Conservation (phyloP, 371 early-diverging fungal genomes). For the Chytridium lagenaria region DNA sequence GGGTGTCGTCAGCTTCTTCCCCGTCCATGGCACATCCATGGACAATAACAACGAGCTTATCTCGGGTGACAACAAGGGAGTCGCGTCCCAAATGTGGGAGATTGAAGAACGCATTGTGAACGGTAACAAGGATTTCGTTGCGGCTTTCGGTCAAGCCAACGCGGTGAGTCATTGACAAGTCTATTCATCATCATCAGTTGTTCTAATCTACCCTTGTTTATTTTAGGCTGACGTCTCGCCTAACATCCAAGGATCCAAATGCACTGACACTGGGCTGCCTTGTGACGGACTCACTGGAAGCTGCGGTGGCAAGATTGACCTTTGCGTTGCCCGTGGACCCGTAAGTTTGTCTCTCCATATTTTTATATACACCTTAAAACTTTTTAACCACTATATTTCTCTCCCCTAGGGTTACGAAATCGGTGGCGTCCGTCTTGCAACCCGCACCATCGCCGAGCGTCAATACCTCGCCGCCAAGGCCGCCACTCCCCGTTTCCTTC, state of each 20-base stretch:
- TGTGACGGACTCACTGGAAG: slow-evolving; percentile 63
- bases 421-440: slow-evolving; percentile 47
- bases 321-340: slow-evolving; percentile 51
- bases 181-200: background rate
- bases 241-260: slow-evolving; percentile 62
- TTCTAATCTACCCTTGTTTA: background rate
- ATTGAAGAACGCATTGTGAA: slow-evolving; percentile 27
- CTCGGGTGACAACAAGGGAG: slow-evolving; percentile 74
- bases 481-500: slow-evolving; percentile 32
- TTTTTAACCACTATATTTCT: background rate
- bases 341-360: slow-evolving; percentile 29
- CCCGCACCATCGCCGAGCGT: slow-evolving; percentile 64
- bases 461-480: slow-evolving; percentile 56
- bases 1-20: slow-evolving; percentile 58
- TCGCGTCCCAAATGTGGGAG: slow-evolving; percentile 63
- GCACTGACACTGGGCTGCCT: slow-evolving; percentile 63
- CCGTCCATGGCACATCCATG: slow-evolving; percentile 70
- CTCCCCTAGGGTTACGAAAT: slow-evolving; percentile 21
- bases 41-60: slow-evolving; percentile 61
- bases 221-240: slow-evolving; percentile 67
- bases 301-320: slow-evolving; percentile 50
- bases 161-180: slow-evolving; percentile 43
- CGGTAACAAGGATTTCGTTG: slow-evolving; percentile 47
- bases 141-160: slow-evolving; percentile 70
- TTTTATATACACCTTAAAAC: too few species aligned